Percentiles rank a stretch among this genome's conserved stretches.
Evolutionary conservation across 1,284 basidiomycete species (phyloP).

Genomic region (Cryptococcus hybrid): DNA sequence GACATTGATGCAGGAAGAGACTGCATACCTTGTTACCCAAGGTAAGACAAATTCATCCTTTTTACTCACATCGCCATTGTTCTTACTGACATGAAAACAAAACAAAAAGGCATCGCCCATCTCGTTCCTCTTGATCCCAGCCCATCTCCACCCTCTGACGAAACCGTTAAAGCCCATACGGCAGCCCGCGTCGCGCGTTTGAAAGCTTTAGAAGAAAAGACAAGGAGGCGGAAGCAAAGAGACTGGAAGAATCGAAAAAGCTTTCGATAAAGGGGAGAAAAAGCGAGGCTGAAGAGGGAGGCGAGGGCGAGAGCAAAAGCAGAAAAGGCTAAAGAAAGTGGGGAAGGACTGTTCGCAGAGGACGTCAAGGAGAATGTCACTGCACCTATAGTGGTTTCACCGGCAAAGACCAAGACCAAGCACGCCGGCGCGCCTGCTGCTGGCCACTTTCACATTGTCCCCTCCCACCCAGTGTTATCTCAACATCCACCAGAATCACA

Average conservation of each 20-base stretch:
- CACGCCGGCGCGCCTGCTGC: not conserved
- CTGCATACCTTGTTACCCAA: constrained; percentile 76
- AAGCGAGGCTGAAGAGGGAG: constrained; percentile 59
- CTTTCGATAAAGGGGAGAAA: constrained; percentile 58
- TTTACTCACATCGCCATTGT: not conserved
- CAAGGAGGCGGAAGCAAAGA: constrained; percentile 32
- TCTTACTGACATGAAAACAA: constrained; percentile 1
- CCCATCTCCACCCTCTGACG: constrained; percentile 59
- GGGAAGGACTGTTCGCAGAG: constrained; percentile 8
- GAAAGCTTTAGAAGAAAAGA: constrained; percentile 54
- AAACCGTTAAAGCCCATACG: constrained; percentile 53
- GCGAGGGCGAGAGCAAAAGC: constrained; percentile 58
- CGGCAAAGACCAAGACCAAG: not conserved
- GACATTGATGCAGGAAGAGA: constrained; percentile 87
- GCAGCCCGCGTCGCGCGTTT: constrained; percentile 21
- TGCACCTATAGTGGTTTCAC: not conserved
- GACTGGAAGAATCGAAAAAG: constrained; percentile 22
- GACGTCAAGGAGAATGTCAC: not conserved
- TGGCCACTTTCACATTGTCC: constrained; percentile 30
- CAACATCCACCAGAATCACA: constrained; percentile 5
- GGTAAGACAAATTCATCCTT: constrained; percentile 53
- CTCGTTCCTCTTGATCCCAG: constrained; percentile 71
- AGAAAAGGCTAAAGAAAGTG: constrained; percentile 51
- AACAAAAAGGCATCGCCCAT: constrained; percentile 68
- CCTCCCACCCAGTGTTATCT: constrained; percentile 13